These are phyloP conservation scores for Hymenoscyphus fructigenus DNA, from an alignment of 2,329 filamentous ascomycete species.

Conservation along the genomic window DNA sequence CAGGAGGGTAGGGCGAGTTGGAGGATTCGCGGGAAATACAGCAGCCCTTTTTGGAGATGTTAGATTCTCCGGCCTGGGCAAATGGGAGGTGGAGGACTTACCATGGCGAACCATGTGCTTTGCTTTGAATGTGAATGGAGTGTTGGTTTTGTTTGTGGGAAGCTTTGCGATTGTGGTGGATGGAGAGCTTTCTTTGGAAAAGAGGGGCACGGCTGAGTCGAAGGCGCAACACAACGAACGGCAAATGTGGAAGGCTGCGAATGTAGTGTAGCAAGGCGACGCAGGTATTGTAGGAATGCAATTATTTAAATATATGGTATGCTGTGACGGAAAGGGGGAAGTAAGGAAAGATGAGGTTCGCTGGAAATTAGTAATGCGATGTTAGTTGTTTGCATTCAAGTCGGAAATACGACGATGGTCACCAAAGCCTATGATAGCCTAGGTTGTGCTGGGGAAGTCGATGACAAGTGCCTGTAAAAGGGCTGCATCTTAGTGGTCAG, in stretches of 20 bases:
- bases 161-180: not conserved
- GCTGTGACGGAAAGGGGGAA: not conserved
- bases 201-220: constrained; percentile 2
- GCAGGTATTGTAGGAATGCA: not conserved
- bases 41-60: constrained; percentile 8
- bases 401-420: not conserved
- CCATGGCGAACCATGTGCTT: constrained; percentile 11
- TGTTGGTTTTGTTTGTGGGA: not conserved
- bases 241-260: not conserved
- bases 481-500: not conserved
- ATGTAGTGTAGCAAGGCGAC: not conserved
- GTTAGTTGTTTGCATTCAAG: not conserved
- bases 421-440: not conserved
- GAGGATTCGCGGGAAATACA: constrained; percentile 8
- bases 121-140: not conserved
- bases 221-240: not conserved
- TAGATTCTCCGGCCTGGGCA: not conserved
- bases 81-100: not conserved
- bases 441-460: not conserved
- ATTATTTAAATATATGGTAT: not conserved
- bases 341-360: not conserved
- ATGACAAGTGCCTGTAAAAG: not conserved
- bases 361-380: not conserved
- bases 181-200: not conserved
- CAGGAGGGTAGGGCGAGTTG: constrained; percentile 19